phyloP scores from a whole-genome alignment of 2,329 filamentous ascomycete genomes.

The Nannizziopsis arthrosporioides region DNA sequence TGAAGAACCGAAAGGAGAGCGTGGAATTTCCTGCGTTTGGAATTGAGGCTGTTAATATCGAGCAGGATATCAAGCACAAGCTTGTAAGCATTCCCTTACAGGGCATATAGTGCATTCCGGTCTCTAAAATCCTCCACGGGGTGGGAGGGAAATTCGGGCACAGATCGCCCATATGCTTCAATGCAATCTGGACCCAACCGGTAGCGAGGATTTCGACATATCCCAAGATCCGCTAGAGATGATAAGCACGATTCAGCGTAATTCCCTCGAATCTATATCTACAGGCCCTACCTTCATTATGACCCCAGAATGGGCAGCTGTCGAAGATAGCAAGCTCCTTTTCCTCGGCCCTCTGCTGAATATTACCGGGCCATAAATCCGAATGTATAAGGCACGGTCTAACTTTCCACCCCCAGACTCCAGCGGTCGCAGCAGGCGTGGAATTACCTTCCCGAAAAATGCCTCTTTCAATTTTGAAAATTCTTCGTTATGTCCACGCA shows the following conservation, averaged over 20 bases:
- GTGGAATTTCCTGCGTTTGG: conserved; percentile 11
- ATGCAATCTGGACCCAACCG: conserved; percentile 14
- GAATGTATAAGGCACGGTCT: conserved; percentile 23
- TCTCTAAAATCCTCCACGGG: conserved; percentile 22
- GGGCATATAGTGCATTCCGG: conserved; percentile 20
- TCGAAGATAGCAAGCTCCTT: neutral
- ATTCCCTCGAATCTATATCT: too few species aligned
- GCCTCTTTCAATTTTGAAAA: conserved; percentile 10
- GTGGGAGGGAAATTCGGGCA: conserved; percentile 12
- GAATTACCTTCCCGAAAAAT: conserved; percentile 23
- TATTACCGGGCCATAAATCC: conserved; percentile 26
- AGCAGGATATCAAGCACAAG: neutral
- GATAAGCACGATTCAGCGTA: neutral
- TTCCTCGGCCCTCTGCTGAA: neutral
- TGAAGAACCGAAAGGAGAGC: conserved; percentile 7
- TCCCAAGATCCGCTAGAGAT: conserved; percentile 16
- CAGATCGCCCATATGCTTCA: conserved; percentile 16
- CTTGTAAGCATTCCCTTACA: conserved; percentile 14
- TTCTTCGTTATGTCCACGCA: conserved; percentile 14
- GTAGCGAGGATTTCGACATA: conserved; percentile 14
- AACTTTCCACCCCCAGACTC: conserved; percentile 21
- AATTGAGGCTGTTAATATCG: neutral
- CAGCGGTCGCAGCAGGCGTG: conserved; percentile 26
- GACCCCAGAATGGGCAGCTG: conserved; percentile 11
- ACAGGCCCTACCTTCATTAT: conserved; percentile 19